Base-by-base conservation (phyloP, 1,139 yeast genomes). In the Yueomyces sp. region DNA sequence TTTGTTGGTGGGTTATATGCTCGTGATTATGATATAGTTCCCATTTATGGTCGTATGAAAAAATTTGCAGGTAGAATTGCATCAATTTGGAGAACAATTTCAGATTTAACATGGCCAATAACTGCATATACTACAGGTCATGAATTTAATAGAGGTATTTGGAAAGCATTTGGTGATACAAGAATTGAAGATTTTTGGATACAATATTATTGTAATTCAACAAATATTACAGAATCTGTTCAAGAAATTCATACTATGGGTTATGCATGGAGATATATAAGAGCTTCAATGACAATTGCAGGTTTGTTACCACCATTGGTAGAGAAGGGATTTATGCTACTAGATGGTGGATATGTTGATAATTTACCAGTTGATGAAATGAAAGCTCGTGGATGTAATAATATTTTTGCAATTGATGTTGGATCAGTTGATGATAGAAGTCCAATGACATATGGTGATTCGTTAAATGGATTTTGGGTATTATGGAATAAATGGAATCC, bases 111-210 rank as follows among this genome's bases (percentile, higher is more conserved):
- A 0, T 83, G 89, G 58, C 98, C 98, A 0, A 81, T 86, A 0
- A 87, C 96, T 0, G 83, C 97, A 0, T 91, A 91, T 58, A 83
- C 94, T 9, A 91, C 98, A 0, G 98, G 98, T 1, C 95, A 91
- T 63, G 97, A 87, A 60, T 91, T 91, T 62, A 91, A 91, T 60
- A 72, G 97, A 52, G 97, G 98, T 40, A 78, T 91, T 25, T 91
- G 97, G 96, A 91, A 91, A 60, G 76, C 86, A 0, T 83, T 91
- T 65, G 97, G 97, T 0, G 93, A 86, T 50, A 72, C 81, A 27
- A 81, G 95, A 54, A 85, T 91, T 50, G 98, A 91, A 57, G 98
- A 91, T 59, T 89, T 91, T 60, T 91, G 98, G 98, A 72, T 91
- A 46, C 78, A 75, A 48, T 91, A 77, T 57, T 91, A 76, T 57